Evolutionary conservation across 139 green algal species (phyloP), one percentile per base, ranked within the genome.

Genomic region (Micractinium conductrix): DNA sequence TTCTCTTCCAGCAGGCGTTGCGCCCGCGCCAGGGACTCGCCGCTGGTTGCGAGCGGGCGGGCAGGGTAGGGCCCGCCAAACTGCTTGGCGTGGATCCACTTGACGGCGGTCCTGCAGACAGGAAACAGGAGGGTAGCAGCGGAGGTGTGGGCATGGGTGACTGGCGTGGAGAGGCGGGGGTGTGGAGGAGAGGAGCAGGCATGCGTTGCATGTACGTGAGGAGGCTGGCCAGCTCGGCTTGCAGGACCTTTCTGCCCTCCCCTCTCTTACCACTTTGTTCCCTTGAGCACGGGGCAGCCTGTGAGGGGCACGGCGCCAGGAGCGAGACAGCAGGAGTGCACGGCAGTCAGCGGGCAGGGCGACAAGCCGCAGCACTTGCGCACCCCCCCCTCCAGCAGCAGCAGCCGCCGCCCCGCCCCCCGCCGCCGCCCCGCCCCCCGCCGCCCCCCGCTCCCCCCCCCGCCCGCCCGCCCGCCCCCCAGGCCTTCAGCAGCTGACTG

Each of bases 251-350:
- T n/a, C n/a, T n/a, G n/a, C n/a, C n/a, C n/a, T n/a, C n/a, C n/a
- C n/a, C n/a, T n/a, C n/a, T n/a, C 69, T 40, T 55, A 94, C 92
- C 92, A 95, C 81, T 96, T 96, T 5, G 62, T 87, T n/a, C 93
- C 93, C 71, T 91, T 84, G 35, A 90, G 33, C 28, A 84, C 78
- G 0, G 80, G 80, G 63, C 90, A 93, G 40, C 71, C 88, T 40
- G 67, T n/a, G n/a, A n/a, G n/a, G n/a, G n/a, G n/a, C n/a, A n/a
- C n/a, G n/a, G n/a, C n/a, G n/a, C n/a, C n/a, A n/a, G n/a, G n/a
- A n/a, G n/a, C n/a, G n/a, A n/a, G n/a, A n/a, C n/a, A n/a, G n/a
- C n/a, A n/a, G n/a, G n/a, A n/a, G n/a, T n/a, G n/a, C n/a, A n/a
- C n/a, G n/a, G n/a, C n/a, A n/a, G n/a, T n/a, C n/a, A n/a, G n/a